Conservation (phyloP, 441 rosid species). For the Erodium texanum region DNA sequence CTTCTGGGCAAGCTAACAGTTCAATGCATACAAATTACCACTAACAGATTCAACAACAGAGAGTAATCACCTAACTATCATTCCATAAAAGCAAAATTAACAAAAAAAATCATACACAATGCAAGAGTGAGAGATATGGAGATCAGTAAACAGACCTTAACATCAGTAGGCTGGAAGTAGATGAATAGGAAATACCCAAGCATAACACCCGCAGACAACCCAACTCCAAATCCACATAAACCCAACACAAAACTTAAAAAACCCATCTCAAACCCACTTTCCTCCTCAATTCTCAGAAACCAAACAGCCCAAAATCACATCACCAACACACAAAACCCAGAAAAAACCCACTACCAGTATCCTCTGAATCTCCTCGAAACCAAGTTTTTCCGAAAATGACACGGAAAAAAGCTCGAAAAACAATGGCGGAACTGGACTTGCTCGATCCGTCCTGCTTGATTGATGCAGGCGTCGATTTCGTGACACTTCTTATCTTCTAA, state of each 20-base stretch:
- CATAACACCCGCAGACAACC: conserved; percentile 61
- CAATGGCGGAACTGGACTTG: neutral
- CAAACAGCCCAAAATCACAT: too few species aligned
- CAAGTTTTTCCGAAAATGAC: neutral
- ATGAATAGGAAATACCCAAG: conserved; percentile 76
- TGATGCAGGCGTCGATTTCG: too few species aligned
- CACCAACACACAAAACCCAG: neutral
- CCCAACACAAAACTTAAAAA: conserved; percentile 56
- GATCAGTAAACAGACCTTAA: conserved; percentile 41
- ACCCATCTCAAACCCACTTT: conserved; percentile 32
- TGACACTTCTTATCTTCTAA: neutral
- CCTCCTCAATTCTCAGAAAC: conserved; percentile 13
- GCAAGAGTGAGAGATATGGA: neutral
- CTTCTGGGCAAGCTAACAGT: neutral
- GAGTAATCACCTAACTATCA: neutral
- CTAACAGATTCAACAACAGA: neutral
- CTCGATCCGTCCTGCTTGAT: too few species aligned
- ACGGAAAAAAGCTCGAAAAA: neutral
- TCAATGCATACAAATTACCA: neutral
- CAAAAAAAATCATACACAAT: neutral
- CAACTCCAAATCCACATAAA: conserved; percentile 77
- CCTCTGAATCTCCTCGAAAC: neutral
- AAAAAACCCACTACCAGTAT: neutral
- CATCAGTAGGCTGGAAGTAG: conserved; percentile 61
- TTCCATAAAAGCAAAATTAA: neutral